phyloP scores from a whole-genome alignment of 129 eudicot species.

The Gnaphalium uliginosum region DNA sequence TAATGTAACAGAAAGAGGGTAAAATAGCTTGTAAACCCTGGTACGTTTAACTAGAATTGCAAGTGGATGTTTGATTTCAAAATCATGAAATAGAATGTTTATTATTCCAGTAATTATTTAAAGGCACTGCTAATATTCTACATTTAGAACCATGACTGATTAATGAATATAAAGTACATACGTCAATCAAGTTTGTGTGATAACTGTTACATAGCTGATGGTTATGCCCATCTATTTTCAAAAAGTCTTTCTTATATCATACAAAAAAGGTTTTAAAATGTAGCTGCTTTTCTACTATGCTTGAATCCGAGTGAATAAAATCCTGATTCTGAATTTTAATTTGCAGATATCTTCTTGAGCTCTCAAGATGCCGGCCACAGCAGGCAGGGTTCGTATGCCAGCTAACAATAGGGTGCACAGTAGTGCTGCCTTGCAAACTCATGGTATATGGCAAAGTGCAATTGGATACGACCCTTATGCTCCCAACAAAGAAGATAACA shows the following conservation, averaged over 20 bases:
- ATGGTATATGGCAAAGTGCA: conserved; percentile 95
- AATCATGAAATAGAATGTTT: background rate
- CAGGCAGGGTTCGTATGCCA: conserved; percentile 99
- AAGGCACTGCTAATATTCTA: no score
- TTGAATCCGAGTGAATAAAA: background rate
- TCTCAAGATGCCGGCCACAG: conserved; percentile 95
- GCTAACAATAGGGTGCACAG: conserved; percentile 98
- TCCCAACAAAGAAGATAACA: conserved; percentile 73
- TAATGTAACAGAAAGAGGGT: no score
- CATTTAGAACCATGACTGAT: no score
- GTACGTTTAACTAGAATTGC: no score
- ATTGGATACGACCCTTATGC: conserved; percentile 95
- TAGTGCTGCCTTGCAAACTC: conserved; percentile 94
- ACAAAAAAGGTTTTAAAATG: no score
- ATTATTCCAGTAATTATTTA: background rate
- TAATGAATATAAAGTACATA: no score
- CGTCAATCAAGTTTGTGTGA: no score
- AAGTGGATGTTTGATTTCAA: no score
- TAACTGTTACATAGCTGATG: background rate
- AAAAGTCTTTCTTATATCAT: no score
- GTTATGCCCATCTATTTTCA: background rate
- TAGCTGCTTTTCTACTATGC: background rate
- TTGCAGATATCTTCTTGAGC: conserved; percentile 20
- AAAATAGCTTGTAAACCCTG: no score
- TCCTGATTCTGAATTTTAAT: background rate